phyloP scores from a whole-genome alignment of 805 yeast genomes.

The Priceomyces melissophilus region DNA sequence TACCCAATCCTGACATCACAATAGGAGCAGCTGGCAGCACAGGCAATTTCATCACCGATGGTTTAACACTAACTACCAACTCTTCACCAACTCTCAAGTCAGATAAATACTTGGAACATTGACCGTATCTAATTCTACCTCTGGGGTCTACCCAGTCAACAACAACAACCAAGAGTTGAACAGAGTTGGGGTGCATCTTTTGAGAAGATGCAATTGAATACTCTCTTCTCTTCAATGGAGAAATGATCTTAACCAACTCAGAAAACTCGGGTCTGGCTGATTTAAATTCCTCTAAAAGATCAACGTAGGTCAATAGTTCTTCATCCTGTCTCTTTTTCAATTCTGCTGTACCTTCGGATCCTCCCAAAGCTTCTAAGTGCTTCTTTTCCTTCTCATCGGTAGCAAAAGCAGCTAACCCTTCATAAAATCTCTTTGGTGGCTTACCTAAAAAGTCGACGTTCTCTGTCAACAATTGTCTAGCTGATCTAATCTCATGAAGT shows the following conservation, averaged over 20 bases:
- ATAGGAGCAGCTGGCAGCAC: slow-evolving; percentile 83
- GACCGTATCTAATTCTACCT: slow-evolving; percentile 88
- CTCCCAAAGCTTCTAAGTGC: slow-evolving; percentile 57
- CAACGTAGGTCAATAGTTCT: slow-evolving; percentile 77
- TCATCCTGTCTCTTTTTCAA: slow-evolving; percentile 83
- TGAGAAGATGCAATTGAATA: slow-evolving; percentile 97
- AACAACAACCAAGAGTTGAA: slow-evolving; percentile 88
- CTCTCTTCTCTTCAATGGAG: slow-evolving; percentile 94
- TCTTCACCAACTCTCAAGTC: slow-evolving; percentile 78
- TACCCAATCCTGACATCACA: slow-evolving; percentile 96
- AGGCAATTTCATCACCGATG: slow-evolving; percentile 96
- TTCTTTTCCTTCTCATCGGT: slow-evolving; percentile 64
- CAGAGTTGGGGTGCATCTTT: slow-evolving; percentile 84
- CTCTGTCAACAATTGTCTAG: slow-evolving; percentile 75
- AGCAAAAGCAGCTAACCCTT: slow-evolving; percentile 71
- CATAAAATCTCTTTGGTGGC: slow-evolving; percentile 93
- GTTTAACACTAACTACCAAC: slow-evolving; percentile 90
- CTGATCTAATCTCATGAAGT: slow-evolving; percentile 69
- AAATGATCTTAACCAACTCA: slow-evolving; percentile 67
- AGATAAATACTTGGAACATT: slow-evolving; percentile 86
- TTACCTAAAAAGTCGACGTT: slow-evolving; percentile 88
- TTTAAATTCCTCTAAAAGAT: slow-evolving; percentile 72
- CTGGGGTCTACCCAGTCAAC: slow-evolving; percentile 90
- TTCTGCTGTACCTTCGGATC: slow-evolving; percentile 79
- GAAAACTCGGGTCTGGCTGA: slow-evolving; percentile 75